These are phyloP conservation scores for Claviceps arundinis DNA, from an alignment of 2,329 filamentous ascomycete species.

Conservation along the genomic window DNA sequence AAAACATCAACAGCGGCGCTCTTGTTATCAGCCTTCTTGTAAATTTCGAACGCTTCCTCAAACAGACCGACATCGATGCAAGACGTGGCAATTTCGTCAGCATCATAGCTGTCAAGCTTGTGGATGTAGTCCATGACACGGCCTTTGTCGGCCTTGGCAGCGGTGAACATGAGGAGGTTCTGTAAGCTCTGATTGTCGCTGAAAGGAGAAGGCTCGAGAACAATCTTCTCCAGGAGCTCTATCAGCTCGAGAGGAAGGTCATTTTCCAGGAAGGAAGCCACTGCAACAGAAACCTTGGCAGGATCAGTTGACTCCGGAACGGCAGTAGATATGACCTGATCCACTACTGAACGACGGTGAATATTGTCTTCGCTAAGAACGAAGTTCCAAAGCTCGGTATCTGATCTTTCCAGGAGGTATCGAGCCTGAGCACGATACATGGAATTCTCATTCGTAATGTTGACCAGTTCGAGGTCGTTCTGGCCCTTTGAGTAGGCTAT, in stretches of 20 bases:
- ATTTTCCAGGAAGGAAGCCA: slow-evolving; percentile 80
- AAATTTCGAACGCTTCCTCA: slow-evolving; percentile 96
- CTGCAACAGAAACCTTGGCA: slow-evolving; percentile 86
- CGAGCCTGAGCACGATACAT: slow-evolving; percentile 98
- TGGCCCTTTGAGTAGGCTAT: slow-evolving; percentile 94
- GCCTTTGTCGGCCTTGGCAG: slow-evolving; percentile 89
- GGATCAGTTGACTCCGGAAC: slow-evolving; percentile 88
- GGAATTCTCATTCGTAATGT: slow-evolving; percentile 97
- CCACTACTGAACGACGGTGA: slow-evolving; percentile 82
- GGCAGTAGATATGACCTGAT: slow-evolving; percentile 91
- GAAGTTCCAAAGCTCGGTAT: slow-evolving; percentile 85
- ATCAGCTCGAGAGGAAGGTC: slow-evolving; percentile 91
- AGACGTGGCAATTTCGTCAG: slow-evolving; percentile 82
- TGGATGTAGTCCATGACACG: slow-evolving; percentile 96
- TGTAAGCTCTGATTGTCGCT: slow-evolving; percentile 95
- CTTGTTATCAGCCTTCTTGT: slow-evolving; percentile 94
- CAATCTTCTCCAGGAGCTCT: slow-evolving; percentile 96
- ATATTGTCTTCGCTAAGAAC: slow-evolving; percentile 94
- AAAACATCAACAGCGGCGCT: slow-evolving; percentile 78
- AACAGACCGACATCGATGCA: slow-evolving; percentile 91
- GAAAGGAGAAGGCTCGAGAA: slow-evolving; percentile 97
- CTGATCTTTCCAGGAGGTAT: slow-evolving; percentile 82
- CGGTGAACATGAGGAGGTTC: slow-evolving; percentile 91
- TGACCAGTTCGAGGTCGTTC: slow-evolving; percentile 93
- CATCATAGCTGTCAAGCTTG: slow-evolving; percentile 74